Conservation (phyloP, 1,284 basidiomycete species). For the Naganishia sp. region DNA sequence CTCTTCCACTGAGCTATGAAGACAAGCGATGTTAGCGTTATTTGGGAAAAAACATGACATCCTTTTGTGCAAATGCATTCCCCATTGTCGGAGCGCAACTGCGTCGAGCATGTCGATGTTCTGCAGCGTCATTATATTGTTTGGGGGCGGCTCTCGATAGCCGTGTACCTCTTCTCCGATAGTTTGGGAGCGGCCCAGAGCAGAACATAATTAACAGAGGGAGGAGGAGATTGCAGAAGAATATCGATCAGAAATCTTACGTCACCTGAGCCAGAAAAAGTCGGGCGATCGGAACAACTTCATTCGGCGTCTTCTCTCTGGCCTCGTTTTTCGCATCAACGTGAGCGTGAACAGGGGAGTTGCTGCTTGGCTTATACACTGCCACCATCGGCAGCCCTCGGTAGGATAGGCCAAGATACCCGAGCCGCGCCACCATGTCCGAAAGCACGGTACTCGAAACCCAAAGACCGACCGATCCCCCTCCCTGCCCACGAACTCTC, state of each 20-base stretch:
- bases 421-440: not conserved
- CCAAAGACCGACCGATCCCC: constrained; percentile 8
- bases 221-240: not conserved
- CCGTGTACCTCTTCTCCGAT: too few relatives aligned
- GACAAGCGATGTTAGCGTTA: not conserved
- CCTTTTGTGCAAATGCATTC: too few relatives aligned
- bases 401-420: not conserved
- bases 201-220: not conserved
- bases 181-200: too few relatives aligned
- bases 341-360: not conserved
- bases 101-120: not conserved
- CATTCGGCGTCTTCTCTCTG: not conserved
- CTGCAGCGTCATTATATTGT: not conserved
- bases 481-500: constrained; percentile 49
- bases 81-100: not conserved
- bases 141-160: too few relatives aligned
- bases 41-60: too few relatives aligned
- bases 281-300: not conserved
- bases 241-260: too few relatives aligned
- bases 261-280: too few relatives aligned
- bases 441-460: too few relatives aligned
- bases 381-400: not conserved
- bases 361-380: too few relatives aligned
- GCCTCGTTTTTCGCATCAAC: too few relatives aligned
- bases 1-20: constrained; percentile 23